Conservation (phyloP, 306 rosid genomes). For the Gastrolobium bilobum region DNA sequence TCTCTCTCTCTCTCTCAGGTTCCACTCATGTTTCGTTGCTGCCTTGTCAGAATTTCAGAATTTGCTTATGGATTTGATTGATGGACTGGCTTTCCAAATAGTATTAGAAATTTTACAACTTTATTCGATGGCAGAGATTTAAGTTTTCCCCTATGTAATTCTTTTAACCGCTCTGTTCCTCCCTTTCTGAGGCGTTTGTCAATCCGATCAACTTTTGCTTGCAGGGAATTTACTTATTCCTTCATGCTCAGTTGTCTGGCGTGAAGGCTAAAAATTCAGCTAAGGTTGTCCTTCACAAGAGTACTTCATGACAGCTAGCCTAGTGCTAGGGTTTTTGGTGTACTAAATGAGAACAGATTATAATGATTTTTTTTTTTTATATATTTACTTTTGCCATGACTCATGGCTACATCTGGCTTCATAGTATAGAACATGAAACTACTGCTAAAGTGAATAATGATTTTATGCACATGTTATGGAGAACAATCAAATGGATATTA, state of each 20-base stretch:
- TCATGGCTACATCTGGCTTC: constrained; percentile 6
- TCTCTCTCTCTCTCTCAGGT: constrained; percentile 16
- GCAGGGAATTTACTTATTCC: constrained; percentile 40
- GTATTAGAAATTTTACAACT: neutral
- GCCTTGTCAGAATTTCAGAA: constrained; percentile 45
- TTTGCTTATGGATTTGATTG: constrained; percentile 40
- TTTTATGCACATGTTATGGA: neutral
- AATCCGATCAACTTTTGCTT: constrained; percentile 35
- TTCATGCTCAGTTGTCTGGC: constrained; percentile 37
- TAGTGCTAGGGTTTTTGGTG: constrained; percentile 1
- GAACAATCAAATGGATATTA: too few species aligned
- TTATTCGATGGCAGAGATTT: neutral
- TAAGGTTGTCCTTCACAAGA: constrained; percentile 27
- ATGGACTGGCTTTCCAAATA: constrained; percentile 1
- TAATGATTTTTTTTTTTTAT: neutral
- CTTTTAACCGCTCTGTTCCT: constrained; percentile 13
- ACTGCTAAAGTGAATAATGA: neutral
- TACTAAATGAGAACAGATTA: neutral
- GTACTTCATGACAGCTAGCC: neutral
- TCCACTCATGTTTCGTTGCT: constrained; percentile 42
- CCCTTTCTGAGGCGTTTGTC: constrained; percentile 39
- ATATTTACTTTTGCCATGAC: neutral
- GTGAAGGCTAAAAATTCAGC: constrained; percentile 41
- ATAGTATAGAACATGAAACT: neutral
- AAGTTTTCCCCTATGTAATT: neutral